A percentile compares a stretch with the other conserved stretches of the same genome.
Conservation (phyloP, 2,329 filamentous ascomycete genomes). For the Alternaria arborescens region DNA sequence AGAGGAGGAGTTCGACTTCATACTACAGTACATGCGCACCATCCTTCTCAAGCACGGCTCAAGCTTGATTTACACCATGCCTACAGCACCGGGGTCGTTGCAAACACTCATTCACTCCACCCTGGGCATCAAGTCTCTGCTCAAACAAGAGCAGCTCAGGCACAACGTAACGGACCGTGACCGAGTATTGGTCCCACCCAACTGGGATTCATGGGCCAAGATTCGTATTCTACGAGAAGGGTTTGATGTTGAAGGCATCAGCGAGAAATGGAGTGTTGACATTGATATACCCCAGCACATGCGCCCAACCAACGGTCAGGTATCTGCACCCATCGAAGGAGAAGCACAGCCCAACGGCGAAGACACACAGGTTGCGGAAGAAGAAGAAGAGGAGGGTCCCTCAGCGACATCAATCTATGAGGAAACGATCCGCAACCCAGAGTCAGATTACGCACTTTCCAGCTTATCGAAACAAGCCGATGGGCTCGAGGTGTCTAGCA, state of each 20-base stretch:
- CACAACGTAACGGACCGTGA: constrained; percentile 91
- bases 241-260: constrained; percentile 89
- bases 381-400: constrained; percentile 47
- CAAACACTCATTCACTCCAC: constrained; percentile 84
- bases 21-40: constrained; percentile 91
- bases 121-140: constrained; percentile 82
- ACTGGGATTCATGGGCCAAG: constrained; percentile 99
- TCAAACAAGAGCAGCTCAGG: constrained; percentile 59
- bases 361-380: constrained; percentile 14
- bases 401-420: constrained; percentile 79
- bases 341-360: constrained; percentile 21
- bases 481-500: constrained; percentile 69
- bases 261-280: constrained; percentile 84
- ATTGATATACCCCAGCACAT: constrained; percentile 63
- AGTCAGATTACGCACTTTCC: constrained; percentile 57
- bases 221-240: constrained; percentile 90
- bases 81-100: constrained; percentile 72
- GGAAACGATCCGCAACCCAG: constrained; percentile 79
- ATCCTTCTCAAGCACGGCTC: constrained; percentile 80
- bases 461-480: constrained; percentile 55
- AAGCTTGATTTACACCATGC: constrained; percentile 59
- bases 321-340: constrained; percentile 20
- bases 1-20: constrained; percentile 95
- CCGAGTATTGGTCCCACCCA: constrained; percentile 91
- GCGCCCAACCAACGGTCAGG: constrained; percentile 34